Base-by-base conservation (phyloP, 2,329 filamentous ascomycete genomes). In the Microsporum ferrugineum region DNA sequence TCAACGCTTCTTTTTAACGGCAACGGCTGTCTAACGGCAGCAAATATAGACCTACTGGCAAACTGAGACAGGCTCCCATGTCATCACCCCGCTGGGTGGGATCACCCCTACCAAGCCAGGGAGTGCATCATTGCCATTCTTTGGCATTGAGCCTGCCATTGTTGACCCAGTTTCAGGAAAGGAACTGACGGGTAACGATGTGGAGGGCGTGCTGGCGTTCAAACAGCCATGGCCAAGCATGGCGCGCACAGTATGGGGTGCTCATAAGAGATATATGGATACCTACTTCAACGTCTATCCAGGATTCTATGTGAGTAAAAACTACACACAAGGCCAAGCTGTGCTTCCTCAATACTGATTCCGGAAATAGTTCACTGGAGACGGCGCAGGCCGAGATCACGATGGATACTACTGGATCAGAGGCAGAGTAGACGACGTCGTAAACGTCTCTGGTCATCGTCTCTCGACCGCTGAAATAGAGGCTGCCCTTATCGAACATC, bases 361-460 rank as follows among this genome's bases (percentile, higher is more conserved):
- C n/a, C 6, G 7, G 31, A 7, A 61, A 60, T 65, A 79, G 77
- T 79, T 79, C 71, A 79, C 77, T 58, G 78, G 78, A 63, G 94
- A 99, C 72, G 94, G 94, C 72, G 94, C 94, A 61, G 94, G 89
- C 63, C 89, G 94, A 72, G 94, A 99, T 74, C 88, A 96, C 76
- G 94, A 99, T 70, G 94, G 94, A 61, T 99, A 96, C 81, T 99
- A 97, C 84, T 99, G 94, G 94, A 99, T 99, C 74, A 89, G 94
- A 65, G 94, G 94, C 66, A 91, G 94, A 75, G 94, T 99, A 59
- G 94, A 99, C 72, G 94, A 99, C 70, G 94, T 99, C 49, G 92
- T 99, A 75, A 99, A 99, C 76, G 94, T 99, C 64, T 94, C 88
- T 68, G 94, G 94, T 33, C 94, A 99, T 77, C 88, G 94, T 74